Conservation (phyloP, 208 protist species). For the Leishmania amazonensis region DNA sequence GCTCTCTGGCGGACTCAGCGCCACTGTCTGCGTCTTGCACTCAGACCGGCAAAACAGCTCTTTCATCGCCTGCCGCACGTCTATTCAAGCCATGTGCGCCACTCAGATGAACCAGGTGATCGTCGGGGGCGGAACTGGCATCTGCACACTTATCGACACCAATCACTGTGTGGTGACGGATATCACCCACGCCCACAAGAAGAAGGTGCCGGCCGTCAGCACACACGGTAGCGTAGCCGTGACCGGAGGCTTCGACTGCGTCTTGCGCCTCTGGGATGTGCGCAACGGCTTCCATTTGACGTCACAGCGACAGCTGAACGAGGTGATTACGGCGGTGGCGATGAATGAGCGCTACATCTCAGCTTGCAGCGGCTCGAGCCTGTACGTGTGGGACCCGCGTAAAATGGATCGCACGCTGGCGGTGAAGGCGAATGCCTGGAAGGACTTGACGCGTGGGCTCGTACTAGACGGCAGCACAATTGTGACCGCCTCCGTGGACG, state of each 20-base stretch:
- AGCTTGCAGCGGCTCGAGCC: constrained; percentile 80
- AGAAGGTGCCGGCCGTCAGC: constrained; percentile 86
- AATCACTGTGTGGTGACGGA: constrained; percentile 65
- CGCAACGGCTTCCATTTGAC: constrained; percentile 67
- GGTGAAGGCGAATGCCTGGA: constrained; percentile 77
- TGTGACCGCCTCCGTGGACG: constrained; percentile 88
- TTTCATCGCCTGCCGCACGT: constrained; percentile 83
- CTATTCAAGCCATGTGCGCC: constrained; percentile 83
- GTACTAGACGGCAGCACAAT: constrained; percentile 76
- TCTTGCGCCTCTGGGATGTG: constrained; percentile 84
- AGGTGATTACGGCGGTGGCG: constrained; percentile 83
- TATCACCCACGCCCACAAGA: constrained; percentile 68
- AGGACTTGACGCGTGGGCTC: constrained; percentile 84
- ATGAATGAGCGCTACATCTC: constrained; percentile 67
- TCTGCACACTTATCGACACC: constrained; percentile 80
- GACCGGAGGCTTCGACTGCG: constrained; percentile 85
- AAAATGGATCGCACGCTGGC: constrained; percentile 61
- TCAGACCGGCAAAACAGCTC: constrained; percentile 87
- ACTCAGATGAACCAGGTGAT: constrained; percentile 71
- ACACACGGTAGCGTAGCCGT: constrained; percentile 61
- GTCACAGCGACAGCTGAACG: constrained; percentile 53
- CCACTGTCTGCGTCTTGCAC: constrained; percentile 87
- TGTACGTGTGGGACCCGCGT: constrained; percentile 84
- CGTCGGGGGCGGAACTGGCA: constrained; percentile 83
- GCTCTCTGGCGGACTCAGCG: constrained; percentile 84